Conservation (phyloP, 352 stramenopile species). For the Phytophthora ohioensis region DNA sequence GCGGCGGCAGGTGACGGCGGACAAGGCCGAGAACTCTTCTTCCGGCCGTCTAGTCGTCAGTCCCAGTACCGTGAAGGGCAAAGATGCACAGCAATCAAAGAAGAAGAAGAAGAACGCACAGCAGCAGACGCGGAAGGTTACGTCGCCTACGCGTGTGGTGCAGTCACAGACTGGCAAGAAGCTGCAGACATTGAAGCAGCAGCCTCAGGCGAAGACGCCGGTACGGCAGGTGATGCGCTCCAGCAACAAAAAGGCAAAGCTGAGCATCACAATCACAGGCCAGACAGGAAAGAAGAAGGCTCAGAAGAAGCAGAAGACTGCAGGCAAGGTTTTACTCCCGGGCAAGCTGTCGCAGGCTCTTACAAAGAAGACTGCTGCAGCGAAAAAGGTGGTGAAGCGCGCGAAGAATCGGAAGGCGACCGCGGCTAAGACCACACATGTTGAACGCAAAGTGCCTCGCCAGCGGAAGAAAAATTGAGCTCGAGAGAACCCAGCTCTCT, state of each 20-base stretch:
- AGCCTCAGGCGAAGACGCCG: constrained; percentile 12
- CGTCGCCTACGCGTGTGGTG: constrained; percentile 8
- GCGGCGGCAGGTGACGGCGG: constrained; percentile 28
- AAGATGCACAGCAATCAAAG: constrained; percentile 8
- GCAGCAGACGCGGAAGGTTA: constrained; percentile 22
- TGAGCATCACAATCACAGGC: constrained; percentile 49
- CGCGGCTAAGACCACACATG: constrained; percentile 36
- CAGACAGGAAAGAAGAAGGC: constrained; percentile 21
- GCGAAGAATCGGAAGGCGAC: constrained; percentile 43
- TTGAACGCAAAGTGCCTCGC: constrained; percentile 58
- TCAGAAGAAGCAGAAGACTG: constrained; percentile 26
- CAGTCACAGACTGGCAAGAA: constrained; percentile 25
- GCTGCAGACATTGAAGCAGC: constrained; percentile 21
- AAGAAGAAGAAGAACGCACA: constrained; percentile 38
- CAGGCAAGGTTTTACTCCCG: constrained; percentile 39
- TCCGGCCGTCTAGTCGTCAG: constrained; percentile 18
- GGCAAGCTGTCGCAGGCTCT: constrained; percentile 43
- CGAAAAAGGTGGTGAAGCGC: constrained; percentile 47
- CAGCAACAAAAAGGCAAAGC: constrained; percentile 45
- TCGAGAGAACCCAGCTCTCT: constrained; percentile 12
- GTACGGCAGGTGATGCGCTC: constrained; percentile 42
- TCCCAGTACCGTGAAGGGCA: constrained; percentile 17
- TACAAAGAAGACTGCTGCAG: constrained; percentile 36
- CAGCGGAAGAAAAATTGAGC: constrained; percentile 53
- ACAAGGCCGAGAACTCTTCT: constrained; percentile 17